Evolutionary conservation across 2,329 filamentous ascomycete genomes (phyloP).

Genomic region (Botryosphaeria agaves): DNA sequence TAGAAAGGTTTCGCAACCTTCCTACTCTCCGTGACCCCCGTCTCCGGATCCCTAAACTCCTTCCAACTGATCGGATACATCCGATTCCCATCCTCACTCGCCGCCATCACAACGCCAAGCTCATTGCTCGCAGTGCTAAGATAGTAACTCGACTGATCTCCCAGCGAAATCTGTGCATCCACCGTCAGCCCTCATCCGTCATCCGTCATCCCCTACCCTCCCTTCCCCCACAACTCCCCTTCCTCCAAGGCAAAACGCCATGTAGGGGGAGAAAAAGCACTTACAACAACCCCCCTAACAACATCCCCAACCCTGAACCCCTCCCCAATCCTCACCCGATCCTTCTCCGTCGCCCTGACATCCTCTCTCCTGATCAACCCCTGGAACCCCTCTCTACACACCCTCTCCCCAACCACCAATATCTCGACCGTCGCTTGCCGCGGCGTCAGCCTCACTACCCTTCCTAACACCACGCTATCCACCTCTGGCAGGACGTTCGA

Average conservation of each 20-base stretch:
- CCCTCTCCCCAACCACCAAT: conserved; percentile 54
- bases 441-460: conserved; percentile 70
- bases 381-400: conserved; percentile 66
- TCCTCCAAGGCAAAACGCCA: not conserved
- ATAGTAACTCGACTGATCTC: conserved; percentile 91
- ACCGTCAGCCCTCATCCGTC: not conserved
- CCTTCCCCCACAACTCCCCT: conserved; percentile 1
- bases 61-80: conserved; percentile 94
- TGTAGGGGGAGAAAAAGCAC: conserved; percentile 13
- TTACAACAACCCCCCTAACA: conserved; percentile 66
- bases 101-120: conserved; percentile 83
- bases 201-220: not conserved
- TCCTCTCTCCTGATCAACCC: conserved; percentile 79
- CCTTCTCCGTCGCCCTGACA: conserved; percentile 87
- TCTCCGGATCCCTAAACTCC: conserved; percentile 76
- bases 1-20: conserved; percentile 89
- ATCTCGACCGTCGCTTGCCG: conserved; percentile 77
- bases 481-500: conserved; percentile 69
- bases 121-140: conserved; percentile 84
- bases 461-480: conserved; percentile 62
- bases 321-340: conserved; percentile 79
- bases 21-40: conserved; percentile 56
- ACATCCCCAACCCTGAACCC: conserved; percentile 88
- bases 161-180: conserved; percentile 53
- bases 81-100: conserved; percentile 69